Percentiles rank a stretch among this genome's conserved stretches.
phyloP scores from a whole-genome alignment of 164 flowering plant genomes.

The Macadamia tetraphylla region DNA sequence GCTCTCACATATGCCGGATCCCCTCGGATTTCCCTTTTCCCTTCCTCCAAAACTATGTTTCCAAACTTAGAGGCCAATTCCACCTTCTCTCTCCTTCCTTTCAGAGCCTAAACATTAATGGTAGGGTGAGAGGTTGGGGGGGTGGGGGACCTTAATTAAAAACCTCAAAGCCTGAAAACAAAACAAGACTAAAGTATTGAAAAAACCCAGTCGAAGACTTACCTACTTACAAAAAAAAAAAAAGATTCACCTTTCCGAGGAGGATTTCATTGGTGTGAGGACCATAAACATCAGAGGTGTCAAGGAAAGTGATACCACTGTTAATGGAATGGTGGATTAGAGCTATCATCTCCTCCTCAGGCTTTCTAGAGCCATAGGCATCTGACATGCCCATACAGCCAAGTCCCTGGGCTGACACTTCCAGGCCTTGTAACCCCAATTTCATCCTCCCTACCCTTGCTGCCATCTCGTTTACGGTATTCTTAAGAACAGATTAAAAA shows the following conservation, averaged over 20 bases:
- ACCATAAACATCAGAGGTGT: constrained; percentile 9
- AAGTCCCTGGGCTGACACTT: constrained; percentile 7
- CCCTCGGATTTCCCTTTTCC: constrained; percentile 8
- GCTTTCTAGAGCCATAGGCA: constrained; percentile 10
- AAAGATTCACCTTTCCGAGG: not conserved
- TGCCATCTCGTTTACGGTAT: too few species aligned
- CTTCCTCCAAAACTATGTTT: not conserved
- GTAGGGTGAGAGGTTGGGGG: too few species aligned
- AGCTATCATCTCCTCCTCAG: constrained; percentile 10
- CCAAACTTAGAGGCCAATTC: constrained; percentile 27
- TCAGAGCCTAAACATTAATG: constrained; percentile 14
- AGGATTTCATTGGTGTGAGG: constrained; percentile 9
- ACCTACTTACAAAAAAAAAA: too few species aligned
- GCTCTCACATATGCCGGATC: constrained; percentile 23
- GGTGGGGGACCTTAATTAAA: too few species aligned
- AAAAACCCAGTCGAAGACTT: too few species aligned
- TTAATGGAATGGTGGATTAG: constrained; percentile 12
- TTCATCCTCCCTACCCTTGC: constrained; percentile 5
- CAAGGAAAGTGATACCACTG: constrained; percentile 8
- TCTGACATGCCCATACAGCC: constrained; percentile 14
- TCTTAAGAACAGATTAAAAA: too few species aligned
- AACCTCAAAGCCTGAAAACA: too few species aligned
- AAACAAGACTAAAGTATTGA: too few species aligned
- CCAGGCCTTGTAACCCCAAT: constrained; percentile 6
- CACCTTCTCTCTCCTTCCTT: constrained; percentile 19